A percentile compares a stretch with the other conserved stretches of the same genome.
These are phyloP conservation scores for Pseudocercospora pini-densiflorae DNA, from an alignment of 2,329 filamentous ascomycete genomes.

Conservation along the genomic window DNA sequence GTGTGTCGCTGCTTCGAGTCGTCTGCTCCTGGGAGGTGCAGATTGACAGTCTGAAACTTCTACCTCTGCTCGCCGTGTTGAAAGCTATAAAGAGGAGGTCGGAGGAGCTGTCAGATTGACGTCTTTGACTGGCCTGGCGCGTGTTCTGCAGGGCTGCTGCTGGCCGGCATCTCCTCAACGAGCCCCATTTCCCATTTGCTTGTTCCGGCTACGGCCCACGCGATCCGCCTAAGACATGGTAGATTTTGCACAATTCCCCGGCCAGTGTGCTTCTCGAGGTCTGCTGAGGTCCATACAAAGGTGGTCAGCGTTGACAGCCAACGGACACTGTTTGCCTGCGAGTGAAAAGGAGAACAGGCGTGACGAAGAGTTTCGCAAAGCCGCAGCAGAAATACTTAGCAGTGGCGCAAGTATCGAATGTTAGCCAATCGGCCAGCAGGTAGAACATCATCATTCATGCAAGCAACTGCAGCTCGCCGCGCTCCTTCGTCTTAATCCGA, in stretches of 20 bases:
- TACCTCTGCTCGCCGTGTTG: not conserved
- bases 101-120: not conserved
- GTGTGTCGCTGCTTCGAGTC: not conserved
- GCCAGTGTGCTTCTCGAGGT: not conserved
- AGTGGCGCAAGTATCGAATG: constrained; percentile 17
- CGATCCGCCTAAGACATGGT: constrained; percentile 1
- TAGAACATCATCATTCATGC: constrained; percentile 23
- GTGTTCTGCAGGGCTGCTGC: not conserved
- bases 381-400: constrained; percentile 12
- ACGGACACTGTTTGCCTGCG: constrained; percentile 1
- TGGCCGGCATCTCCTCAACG: constrained; percentile 5
- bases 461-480: constrained; percentile 26
- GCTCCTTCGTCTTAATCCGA: constrained; percentile 11
- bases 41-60: not conserved
- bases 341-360: not conserved
- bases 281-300: not conserved
- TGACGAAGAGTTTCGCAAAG: constrained; percentile 6
- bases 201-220: not conserved
- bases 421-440: constrained; percentile 22
- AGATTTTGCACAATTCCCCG: not conserved
- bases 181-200: constrained; percentile 3
- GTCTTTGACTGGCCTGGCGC: not conserved
- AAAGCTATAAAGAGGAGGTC: not conserved
- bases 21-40: not conserved
- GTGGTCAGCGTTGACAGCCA: not conserved